Base-by-base conservation (phyloP, 352 stramenopile species). In the Phytophthora quininea region DNA sequence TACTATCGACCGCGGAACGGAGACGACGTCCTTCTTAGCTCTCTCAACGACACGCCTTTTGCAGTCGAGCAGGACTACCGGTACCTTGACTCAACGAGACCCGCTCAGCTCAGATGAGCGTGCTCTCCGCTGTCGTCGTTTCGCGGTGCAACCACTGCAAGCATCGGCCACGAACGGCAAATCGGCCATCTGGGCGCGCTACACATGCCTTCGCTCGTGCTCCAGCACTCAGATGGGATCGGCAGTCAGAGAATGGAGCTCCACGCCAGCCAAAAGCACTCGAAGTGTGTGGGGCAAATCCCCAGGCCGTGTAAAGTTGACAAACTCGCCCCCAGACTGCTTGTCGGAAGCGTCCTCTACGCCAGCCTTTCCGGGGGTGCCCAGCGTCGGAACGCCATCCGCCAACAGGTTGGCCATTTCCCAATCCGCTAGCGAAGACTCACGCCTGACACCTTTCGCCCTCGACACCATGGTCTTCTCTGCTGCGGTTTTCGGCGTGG, bases 381-480 rank as follows among this genome's bases (percentile, higher is more conserved):
- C 35, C 19, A 59, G 46, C 54, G 37, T 46, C 19, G 6, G 35
- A 40, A 11, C 35, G 35, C 35, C 35, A 40, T 40, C 10, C 32
- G 51, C 31, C 46, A 58, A 38, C 53, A 35, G 10, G 24, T 31
- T 45, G 29, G 32, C 30, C 60, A 74, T 59, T 74, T 53, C 29
- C 31, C 35, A 62, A 67, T 67, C 43, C 62, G 50, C 67, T 60
- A 51, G 15, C 63, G 55, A 35, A 14, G 52, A 54, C 53, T n/a
- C 48, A 62, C 57, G 19, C 31, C 47, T 31, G 35, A 43, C 15
- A 46, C n/a, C 4, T 57, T 50, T 11, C 3, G 19, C 33, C n/a
- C 40, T 11, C 9, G 37, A 14, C 19, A 50, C 19, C 24, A 82
- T 82, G 74, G 64, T 71, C 32, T 49, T 80, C 53, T 69, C 73